These are phyloP conservation scores for Flaveria brownii DNA, from an alignment of 129 eudicot species.

Conservation along the genomic window DNA sequence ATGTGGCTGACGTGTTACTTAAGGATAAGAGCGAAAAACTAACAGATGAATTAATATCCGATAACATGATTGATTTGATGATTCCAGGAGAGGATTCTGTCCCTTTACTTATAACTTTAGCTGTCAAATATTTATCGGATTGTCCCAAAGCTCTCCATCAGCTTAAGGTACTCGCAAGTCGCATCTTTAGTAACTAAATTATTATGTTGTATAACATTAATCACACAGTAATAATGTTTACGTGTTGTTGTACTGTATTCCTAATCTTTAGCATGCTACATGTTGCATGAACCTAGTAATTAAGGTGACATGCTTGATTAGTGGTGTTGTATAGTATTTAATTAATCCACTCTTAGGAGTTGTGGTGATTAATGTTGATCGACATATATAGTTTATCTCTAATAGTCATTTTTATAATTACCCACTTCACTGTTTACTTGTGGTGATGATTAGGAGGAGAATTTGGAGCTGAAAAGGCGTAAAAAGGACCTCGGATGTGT, in stretches of 20 bases:
- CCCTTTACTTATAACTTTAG: constrained; percentile 75
- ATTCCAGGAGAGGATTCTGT: constrained; percentile 99
- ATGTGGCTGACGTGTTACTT: constrained; percentile 72
- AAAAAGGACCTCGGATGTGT: constrained; percentile 61
- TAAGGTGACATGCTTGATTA: constrained; percentile 12
- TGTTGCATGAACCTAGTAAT: neutral
- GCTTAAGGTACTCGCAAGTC: constrained; percentile 61
- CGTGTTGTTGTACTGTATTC: no score
- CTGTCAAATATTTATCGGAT: constrained; percentile 80
- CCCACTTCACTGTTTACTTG: constrained; percentile 24
- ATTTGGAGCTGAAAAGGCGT: constrained; percentile 61
- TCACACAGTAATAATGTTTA: no score
- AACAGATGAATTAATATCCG: constrained; percentile 69
- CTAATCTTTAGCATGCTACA: no score
- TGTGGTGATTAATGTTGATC: constrained; percentile 23
- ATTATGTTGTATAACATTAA: no score
- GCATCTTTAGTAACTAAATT: no score
- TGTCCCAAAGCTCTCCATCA: constrained; percentile 75
- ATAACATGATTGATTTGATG: constrained; percentile 92
- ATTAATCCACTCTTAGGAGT: constrained; percentile 20
- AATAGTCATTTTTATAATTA: constrained; percentile 22
- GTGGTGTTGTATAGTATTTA: neutral
- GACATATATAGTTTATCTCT: constrained; percentile 22
- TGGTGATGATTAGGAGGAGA: constrained; percentile 69
- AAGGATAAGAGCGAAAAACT: constrained; percentile 58